Evolutionary conservation across 2,329 filamentous ascomycete genomes (phyloP).

Genomic region (Ophiocordyceps camponoti-saundersi): DNA sequence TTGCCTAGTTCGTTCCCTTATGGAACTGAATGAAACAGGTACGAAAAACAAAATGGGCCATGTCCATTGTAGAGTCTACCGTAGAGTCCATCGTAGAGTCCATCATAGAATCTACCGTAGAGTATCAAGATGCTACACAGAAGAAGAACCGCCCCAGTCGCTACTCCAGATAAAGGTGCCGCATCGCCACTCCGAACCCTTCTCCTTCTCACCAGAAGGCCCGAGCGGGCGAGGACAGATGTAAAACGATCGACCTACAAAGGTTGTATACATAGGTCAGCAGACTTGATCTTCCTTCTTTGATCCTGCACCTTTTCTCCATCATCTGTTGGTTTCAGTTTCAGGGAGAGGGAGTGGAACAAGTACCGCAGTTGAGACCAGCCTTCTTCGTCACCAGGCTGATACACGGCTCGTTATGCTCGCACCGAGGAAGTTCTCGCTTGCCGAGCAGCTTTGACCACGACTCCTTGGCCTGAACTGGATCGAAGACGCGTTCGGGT

Average conservation of each 20-base stretch:
- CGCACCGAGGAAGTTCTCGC: conserved; percentile 59
- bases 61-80: background rate
- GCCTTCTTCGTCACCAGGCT: conserved; percentile 74
- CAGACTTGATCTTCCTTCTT: background rate
- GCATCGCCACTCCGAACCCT: conserved; percentile 73
- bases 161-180: conserved; percentile 63
- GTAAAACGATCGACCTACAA: conserved; percentile 43
- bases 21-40: too few species aligned
- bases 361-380: conserved; percentile 59
- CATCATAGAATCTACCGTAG: background rate
- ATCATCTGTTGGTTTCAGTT: too few species aligned
- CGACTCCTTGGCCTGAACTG: conserved; percentile 57
- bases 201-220: conserved; percentile 72
- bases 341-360: too few species aligned
- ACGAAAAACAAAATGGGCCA: too few species aligned
- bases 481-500: conserved; percentile 39
- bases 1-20: background rate
- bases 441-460: conserved; percentile 77
- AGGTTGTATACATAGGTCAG: background rate
- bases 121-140: background rate
- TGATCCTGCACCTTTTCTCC: background rate
- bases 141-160: conserved; percentile 28
- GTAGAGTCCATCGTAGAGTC: too few species aligned
- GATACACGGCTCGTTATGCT: conserved; percentile 78
- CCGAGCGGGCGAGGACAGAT: conserved; percentile 58